Percentiles rank a stretch among this genome's conserved stretches.
These are phyloP conservation scores for Salmacisia buchloeana DNA, from an alignment of 1,284 basidiomycete species.

Conservation along the genomic window DNA sequence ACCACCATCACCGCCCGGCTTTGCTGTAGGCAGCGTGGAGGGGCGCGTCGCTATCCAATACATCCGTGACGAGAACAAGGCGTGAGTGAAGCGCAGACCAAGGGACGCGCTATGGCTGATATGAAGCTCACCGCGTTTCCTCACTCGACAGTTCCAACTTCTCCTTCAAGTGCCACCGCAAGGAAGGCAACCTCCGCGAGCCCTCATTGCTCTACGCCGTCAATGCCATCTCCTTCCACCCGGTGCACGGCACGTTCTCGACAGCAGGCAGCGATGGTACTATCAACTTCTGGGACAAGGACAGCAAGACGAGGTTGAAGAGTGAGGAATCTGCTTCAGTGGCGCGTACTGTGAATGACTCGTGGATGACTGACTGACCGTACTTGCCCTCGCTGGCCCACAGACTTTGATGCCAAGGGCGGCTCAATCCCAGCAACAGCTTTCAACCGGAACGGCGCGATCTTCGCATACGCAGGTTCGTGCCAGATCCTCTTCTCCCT, in stretches of 20 bases:
- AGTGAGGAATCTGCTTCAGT: conserved; percentile 58
- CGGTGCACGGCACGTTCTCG: conserved; percentile 85
- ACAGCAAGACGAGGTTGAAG: conserved; percentile 79
- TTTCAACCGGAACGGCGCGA: conserved; percentile 42
- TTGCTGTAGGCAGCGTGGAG: conserved; percentile 85
- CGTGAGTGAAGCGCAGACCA: conserved; percentile 3
- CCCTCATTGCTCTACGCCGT: conserved; percentile 74
- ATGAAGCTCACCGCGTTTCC: not conserved
- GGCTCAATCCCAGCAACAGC: conserved; percentile 43
- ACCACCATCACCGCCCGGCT: conserved; percentile 40
- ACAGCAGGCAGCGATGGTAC: conserved; percentile 68
- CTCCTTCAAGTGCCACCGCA: conserved; percentile 88
- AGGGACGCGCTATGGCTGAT: too few relatives aligned
- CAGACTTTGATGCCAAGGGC: conserved; percentile 44
- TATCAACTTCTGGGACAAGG: conserved; percentile 67
- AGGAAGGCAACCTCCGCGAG: conserved; percentile 55
- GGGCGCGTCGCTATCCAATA: conserved; percentile 94
- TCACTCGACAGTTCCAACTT: conserved; percentile 9
- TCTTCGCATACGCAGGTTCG: conserved; percentile 45
- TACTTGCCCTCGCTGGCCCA: not conserved
- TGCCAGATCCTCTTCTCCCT: too few relatives aligned
- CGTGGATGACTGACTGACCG: not conserved
- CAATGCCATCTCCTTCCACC: conserved; percentile 87
- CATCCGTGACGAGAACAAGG: conserved; percentile 49
- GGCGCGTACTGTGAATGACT: not conserved